These are phyloP conservation scores for Colletotrichum aenigma DNA, from an alignment of 2,329 filamentous ascomycete species.

Conservation along the genomic window DNA sequence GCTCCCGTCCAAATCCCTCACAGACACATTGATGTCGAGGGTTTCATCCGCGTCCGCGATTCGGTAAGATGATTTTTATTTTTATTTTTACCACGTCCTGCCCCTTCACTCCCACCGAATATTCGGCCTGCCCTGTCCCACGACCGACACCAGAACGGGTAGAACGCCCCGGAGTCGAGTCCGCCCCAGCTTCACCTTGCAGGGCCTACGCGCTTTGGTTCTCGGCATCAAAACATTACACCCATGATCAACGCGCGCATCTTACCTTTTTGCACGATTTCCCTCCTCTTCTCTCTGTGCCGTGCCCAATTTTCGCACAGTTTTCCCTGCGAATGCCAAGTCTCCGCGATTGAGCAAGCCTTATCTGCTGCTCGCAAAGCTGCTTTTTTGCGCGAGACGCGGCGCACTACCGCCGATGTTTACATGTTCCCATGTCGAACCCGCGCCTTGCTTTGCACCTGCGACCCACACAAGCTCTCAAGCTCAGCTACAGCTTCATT, in stretches of 20 bases:
- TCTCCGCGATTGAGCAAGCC: neutral
- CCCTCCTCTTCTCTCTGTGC: neutral
- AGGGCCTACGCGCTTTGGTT: constrained; percentile 9
- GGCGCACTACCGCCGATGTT: neutral
- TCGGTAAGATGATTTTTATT: constrained; percentile 69
- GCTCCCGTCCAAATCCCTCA: constrained; percentile 25
- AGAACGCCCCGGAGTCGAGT: neutral
- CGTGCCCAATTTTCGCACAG: neutral
- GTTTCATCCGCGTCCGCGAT: constrained; percentile 81
- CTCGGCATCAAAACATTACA: neutral
- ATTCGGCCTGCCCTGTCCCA: neutral
- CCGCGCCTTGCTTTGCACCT: constrained; percentile 25
- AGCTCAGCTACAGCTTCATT: neutral
- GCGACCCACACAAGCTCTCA: constrained; percentile 6
- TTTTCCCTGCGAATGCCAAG: neutral
- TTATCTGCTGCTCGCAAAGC: neutral
- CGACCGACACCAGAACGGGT: neutral
- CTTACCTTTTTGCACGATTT: neutral
- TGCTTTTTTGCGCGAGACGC: neutral
- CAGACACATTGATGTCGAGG: constrained; percentile 67
- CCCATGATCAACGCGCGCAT: neutral
- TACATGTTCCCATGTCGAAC: neutral
- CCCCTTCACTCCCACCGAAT: neutral
- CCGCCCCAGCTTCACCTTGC: neutral
- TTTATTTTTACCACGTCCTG: neutral